Evolutionary conservation across 2,329 filamentous ascomycete species (phyloP).

Genomic region (Fusarium setosum): DNA sequence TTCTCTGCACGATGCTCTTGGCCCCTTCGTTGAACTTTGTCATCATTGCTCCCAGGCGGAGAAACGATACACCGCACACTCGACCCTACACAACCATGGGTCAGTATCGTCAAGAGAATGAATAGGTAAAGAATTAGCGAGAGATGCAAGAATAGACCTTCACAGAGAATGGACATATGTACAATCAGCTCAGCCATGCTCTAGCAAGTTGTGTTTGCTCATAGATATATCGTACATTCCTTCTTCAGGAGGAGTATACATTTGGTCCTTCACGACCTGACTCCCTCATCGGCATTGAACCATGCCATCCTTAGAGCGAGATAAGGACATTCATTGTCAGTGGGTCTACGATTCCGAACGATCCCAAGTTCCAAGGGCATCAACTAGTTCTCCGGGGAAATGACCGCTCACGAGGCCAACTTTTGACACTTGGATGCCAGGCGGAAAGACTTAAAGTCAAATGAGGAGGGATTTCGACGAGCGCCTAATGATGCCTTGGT

Average conservation of each 20-base stretch:
- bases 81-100: too few species aligned
- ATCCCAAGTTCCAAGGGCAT: neutral
- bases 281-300: neutral
- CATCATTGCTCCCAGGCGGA: neutral
- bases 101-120: too few species aligned
- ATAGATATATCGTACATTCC: too few species aligned
- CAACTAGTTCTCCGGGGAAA: neutral
- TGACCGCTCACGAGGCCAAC: neutral
- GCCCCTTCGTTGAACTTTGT: neutral
- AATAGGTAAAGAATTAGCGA: too few species aligned
- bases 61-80: neutral
- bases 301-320: slow-evolving; percentile 16
- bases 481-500: neutral
- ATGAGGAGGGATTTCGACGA: neutral
- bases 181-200: too few species aligned
- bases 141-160: too few species aligned
- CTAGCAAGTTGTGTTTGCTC: too few species aligned
- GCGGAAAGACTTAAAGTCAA: neutral
- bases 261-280: neutral
- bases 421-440: neutral
- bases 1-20: neutral
- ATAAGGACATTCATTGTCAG: slow-evolving; percentile 22
- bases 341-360: slow-evolving; percentile 4
- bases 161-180: too few species aligned
- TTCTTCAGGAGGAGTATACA: too few species aligned